Evolutionary conservation across 768 basidiomycete genomes (phyloP).

Genomic region (Sistotremastrum niveocremeum): DNA sequence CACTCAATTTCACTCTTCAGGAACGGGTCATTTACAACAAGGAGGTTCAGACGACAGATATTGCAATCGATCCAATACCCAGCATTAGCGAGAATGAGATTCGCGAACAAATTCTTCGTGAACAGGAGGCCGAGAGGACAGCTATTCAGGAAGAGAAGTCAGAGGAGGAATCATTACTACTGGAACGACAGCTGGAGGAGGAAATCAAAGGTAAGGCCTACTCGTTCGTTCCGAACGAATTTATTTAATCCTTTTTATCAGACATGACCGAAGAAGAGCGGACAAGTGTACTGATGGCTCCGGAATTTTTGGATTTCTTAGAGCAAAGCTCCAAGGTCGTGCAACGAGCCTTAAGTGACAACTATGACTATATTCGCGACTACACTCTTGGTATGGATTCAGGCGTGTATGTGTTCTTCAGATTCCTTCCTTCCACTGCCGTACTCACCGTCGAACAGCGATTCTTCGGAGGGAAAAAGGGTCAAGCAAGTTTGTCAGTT

Average conservation of each 20-base stretch:
- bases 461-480: constrained; percentile 80
- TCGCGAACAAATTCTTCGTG: constrained; percentile 50
- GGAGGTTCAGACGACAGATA: constrained; percentile 63
- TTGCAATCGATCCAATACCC: constrained; percentile 38
- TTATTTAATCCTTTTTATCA: constrained; percentile 15
- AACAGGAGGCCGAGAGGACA: constrained; percentile 49
- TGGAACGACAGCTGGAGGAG: constrained; percentile 78
- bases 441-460: constrained; percentile 29
- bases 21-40: constrained; percentile 77
- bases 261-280: constrained; percentile 85
- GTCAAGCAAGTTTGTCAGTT: constrained; percentile 94
- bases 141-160: constrained; percentile 62
- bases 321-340: constrained; percentile 92
- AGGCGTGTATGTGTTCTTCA: constrained; percentile 45
- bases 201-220: constrained; percentile 58
- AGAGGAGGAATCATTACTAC: constrained; percentile 70
- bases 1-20: constrained; percentile 20
- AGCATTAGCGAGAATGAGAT: constrained; percentile 56
- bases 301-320: constrained; percentile 88
- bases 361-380: constrained; percentile 94
- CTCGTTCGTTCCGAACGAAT: background rate
- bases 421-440: background rate
- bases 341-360: constrained; percentile 87
- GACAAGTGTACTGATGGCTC: constrained; percentile 65
- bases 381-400: constrained; percentile 85